Evolutionary conservation across 2,329 filamentous ascomycete species (phyloP).

Genomic region (Neofusicoccum sp.): DNA sequence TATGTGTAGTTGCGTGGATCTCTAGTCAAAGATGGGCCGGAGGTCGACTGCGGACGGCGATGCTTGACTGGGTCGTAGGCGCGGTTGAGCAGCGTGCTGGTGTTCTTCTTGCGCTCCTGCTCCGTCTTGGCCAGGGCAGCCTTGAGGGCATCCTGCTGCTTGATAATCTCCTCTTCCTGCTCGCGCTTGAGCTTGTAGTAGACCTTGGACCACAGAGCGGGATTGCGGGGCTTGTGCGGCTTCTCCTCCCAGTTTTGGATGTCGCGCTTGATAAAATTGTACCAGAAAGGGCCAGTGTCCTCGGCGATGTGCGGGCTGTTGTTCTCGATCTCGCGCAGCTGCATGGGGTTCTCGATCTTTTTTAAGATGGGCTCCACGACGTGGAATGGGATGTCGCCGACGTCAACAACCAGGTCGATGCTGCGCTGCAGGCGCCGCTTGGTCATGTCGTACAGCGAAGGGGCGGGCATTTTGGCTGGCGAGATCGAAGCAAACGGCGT

Average conservation of each 20-base stretch:
- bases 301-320: conserved; percentile 74
- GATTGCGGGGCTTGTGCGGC: conserved; percentile 63
- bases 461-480: conserved; percentile 31
- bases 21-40: neutral
- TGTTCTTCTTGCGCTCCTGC: conserved; percentile 16
- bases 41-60: neutral
- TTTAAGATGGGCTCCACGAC: conserved; percentile 66
- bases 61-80: conserved; percentile 4
- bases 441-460: conserved; percentile 40
- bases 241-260: conserved; percentile 66
- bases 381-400: conserved; percentile 69
- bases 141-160: conserved; percentile 32
- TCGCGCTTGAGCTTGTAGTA: conserved; percentile 56
- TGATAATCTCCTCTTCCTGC: conserved; percentile 36
- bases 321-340: conserved; percentile 69
- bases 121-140: conserved; percentile 18
- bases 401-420: conserved; percentile 56
- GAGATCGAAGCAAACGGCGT: neutral
- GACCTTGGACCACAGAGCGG: conserved; percentile 72
- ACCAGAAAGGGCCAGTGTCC: conserved; percentile 72
- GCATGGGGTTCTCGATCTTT: conserved; percentile 68
- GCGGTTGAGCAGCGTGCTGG: conserved; percentile 11
- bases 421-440: conserved; percentile 41
- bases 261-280: conserved; percentile 72
- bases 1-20: conserved; percentile 16